Evolutionary conservation across 169 alveolate genomes (phyloP), one percentile per base, ranked within the genome.

Genomic region (Cyclospora cayetanensis): DNA sequence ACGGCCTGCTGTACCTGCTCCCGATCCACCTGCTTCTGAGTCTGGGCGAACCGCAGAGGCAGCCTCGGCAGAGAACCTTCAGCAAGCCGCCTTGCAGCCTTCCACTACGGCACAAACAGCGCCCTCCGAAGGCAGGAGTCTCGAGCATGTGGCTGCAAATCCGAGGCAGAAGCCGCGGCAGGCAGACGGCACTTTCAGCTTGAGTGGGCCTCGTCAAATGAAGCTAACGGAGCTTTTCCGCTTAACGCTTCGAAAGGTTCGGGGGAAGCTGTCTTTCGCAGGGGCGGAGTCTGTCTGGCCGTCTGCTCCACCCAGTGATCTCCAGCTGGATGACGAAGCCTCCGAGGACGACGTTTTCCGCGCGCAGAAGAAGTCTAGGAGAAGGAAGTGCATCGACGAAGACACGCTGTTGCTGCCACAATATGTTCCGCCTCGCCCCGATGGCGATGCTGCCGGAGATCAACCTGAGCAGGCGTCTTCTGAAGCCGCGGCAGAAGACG

Each of bases 171-270:
- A n/a, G n/a, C n/a, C n/a, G 25, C n/a, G n/a, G n/a, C n/a, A n/a
- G n/a, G n/a, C n/a, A 15, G 37, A 42, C 42, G 43, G 83, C 55
- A 72, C 22, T 31, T 72, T 27, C 53, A 72, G 31, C 53, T 11
- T 20, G 20, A n/a, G 52, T 9, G 70, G 70, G 4, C 92, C 85
- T 11, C 84, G 85, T 37, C 92, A 86, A 42, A 66, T 86, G 92
- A 86, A 68, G 60, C 55, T 86, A 52, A 86, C 92, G 72, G 86
- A 86, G 4, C 74, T 86, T 5, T 35, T 86, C 18, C 85, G 72
- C 4, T 86, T 86, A 4, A 86, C 92, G 2, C 29, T 86, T 25
- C 55, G 68, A 52, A 65, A 52, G 34, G 72, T 55, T n/a, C 41
- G 46, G 72, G 35, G 31, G 29, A 86, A 66, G 12, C 31, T 20